These are phyloP conservation scores for Diaporthe eres DNA, from an alignment of 2,329 filamentous ascomycete genomes.

Conservation along the genomic window DNA sequence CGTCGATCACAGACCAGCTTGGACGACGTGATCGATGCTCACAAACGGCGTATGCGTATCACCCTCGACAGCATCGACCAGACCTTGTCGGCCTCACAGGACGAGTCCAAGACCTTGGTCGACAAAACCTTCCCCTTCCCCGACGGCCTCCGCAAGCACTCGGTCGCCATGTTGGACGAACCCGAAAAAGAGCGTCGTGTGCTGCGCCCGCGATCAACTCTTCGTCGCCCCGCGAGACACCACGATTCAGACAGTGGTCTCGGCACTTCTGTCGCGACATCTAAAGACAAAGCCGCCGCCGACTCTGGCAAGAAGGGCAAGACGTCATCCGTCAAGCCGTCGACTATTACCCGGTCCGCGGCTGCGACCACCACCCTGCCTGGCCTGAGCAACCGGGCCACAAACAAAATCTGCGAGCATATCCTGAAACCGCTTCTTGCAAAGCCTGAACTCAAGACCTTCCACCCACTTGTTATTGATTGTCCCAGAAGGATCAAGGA, in stretches of 20 bases:
- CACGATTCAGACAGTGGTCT: slow-evolving; percentile 90
- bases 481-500: slow-evolving; percentile 84
- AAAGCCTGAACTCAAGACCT: slow-evolving; percentile 81
- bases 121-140: slow-evolving; percentile 74
- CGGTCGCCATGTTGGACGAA: slow-evolving; percentile 63
- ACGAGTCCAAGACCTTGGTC: slow-evolving; percentile 54
- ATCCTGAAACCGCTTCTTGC: slow-evolving; percentile 84
- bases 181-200: slow-evolving; percentile 62
- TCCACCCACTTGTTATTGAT: slow-evolving; percentile 83
- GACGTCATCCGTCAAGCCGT: slow-evolving; percentile 53
- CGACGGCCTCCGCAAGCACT: slow-evolving; percentile 70
- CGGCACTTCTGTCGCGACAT: slow-evolving; percentile 83
- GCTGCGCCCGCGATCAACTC: slow-evolving; percentile 64
- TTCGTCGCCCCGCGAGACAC: slow-evolving; percentile 70
- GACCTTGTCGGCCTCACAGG: slow-evolving; percentile 64
- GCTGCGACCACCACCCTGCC: slow-evolving; percentile 65
- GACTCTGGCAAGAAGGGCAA: slow-evolving; percentile 60
- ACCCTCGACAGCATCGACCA: slow-evolving; percentile 77
- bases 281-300: slow-evolving; percentile 63
- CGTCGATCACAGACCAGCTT: slow-evolving; percentile 78
- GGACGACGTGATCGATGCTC: slow-evolving; percentile 79
- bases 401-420: slow-evolving; percentile 83
- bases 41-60: slow-evolving; percentile 77
- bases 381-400: slow-evolving; percentile 77
- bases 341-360: slow-evolving; percentile 74